phyloP scores from a whole-genome alignment of 2,329 filamentous ascomycete genomes.

The Aureobasidium sp. region DNA sequence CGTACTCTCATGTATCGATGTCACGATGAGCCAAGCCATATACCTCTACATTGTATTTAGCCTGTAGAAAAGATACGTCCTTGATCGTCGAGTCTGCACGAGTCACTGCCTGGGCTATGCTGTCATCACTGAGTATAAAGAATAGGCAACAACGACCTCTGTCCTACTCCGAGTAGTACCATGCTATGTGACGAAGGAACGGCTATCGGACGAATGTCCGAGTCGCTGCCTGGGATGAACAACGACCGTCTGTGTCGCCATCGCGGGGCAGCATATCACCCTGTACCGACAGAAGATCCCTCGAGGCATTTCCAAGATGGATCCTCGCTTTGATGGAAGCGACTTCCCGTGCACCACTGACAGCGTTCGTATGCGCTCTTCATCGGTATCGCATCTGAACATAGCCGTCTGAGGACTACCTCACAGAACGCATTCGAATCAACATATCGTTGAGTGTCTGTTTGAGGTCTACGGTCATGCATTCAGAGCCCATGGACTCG shows the following conservation, averaged over 20 bases:
- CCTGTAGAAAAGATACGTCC: not conserved
- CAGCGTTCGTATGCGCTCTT: not conserved
- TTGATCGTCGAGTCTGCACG: not conserved
- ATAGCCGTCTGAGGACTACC: not conserved
- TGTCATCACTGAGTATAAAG: not conserved
- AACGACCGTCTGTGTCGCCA: not conserved
- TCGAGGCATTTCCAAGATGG: not conserved
- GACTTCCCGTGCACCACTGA: too few species aligned
- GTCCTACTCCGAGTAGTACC: not conserved
- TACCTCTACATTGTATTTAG: not conserved
- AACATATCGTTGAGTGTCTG: not conserved
- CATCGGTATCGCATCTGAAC: not conserved
- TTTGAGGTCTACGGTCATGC: not conserved
- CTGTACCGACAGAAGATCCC: too few species aligned
- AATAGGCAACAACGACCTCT: not conserved
- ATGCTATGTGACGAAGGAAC: not conserved
- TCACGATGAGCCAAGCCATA: not conserved
- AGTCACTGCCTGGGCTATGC: constrained; percentile 1
- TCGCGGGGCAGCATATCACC: not conserved
- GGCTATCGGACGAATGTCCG: not conserved
- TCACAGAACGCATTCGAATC: not conserved
- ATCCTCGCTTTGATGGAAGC: not conserved
- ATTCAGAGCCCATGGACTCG: not conserved
- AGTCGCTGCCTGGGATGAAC: not conserved
- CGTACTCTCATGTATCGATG: not conserved